phyloP scores from a whole-genome alignment of 2,329 filamentous ascomycete species.

The Talaromyces rugulosus region DNA sequence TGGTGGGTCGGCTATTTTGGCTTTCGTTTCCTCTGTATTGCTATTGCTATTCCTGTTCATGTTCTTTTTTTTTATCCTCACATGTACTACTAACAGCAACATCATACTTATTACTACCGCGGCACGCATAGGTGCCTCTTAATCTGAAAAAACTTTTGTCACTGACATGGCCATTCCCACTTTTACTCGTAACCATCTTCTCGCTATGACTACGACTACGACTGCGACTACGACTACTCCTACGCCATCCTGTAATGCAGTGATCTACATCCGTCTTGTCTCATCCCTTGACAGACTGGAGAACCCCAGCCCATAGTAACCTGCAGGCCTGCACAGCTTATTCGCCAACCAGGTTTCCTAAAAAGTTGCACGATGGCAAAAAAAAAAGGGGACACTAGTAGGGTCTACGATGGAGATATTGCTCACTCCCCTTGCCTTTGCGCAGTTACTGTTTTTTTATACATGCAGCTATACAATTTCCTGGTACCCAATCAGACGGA shows the following conservation, averaged over 20 bases:
- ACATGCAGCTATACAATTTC: neutral
- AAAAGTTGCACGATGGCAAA: neutral
- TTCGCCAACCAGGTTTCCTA: neutral
- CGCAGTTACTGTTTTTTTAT: neutral
- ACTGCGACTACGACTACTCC: neutral
- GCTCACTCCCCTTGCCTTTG: neutral
- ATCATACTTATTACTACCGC: conserved; percentile 3
- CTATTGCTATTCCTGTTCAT: neutral
- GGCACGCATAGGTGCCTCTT: conserved; percentile 7
- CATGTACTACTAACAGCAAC: conserved; percentile 10
- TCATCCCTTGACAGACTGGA: neutral
- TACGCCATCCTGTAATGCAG: neutral
- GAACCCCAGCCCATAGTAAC: neutral
- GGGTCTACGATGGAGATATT: neutral
- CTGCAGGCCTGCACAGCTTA: neutral
- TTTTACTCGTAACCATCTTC: neutral
- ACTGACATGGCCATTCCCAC: neutral
- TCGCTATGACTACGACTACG: neutral
- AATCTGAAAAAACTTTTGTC: conserved; percentile 6
- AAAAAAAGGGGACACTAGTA: neutral
- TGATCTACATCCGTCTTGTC: neutral
- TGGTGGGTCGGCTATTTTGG: conserved; percentile 12
- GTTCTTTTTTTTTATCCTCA: conserved; percentile 2
- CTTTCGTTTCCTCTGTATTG: conserved; percentile 7
- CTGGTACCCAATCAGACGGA: neutral